Base-by-base conservation (phyloP, 2,329 filamentous ascomycete genomes). In the Cercospora sp. region DNA sequence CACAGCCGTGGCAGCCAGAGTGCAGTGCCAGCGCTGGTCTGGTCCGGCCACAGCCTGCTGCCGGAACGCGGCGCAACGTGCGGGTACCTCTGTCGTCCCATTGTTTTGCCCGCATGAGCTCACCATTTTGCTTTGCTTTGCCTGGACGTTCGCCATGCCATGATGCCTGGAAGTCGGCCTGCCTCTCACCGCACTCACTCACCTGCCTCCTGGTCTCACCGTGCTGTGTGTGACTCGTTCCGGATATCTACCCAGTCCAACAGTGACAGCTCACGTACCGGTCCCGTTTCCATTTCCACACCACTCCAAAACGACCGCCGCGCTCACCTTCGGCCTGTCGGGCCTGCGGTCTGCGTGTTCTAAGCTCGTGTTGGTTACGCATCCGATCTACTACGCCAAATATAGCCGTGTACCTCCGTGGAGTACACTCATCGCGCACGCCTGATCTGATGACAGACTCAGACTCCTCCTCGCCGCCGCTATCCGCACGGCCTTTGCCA, bases 331-430 rank as follows among this genome's bases (percentile, higher is more conserved):
- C 65, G 60, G 61, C 65, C 63, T 55, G 23, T 42, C 36, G 36
- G 36, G 16, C 39, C 48, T 63, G 39, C 20, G 53, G 1, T 26
- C 53, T 28, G 28, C 61, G 39, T 60, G 42, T 30, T 31, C 45
- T 20, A 36, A 61, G 66, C 66, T 64, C 61, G 61, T 67, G 66
- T 67, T 61, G 61, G 65, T 23, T 18, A 59, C 53, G 63, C 63
- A 36, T 23, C 28, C 39, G 57, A 18, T 64, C 6, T 13, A 42
- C 36, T 23, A 33, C 55, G 39, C 55, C 63, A 60, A 51, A 53
- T 51, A 65, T 65, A 65, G 55, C 23, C 39, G 63, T 51, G 53
- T 58, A 48, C 31, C 45, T 48, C 30, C 65, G 61, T 64, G 18
- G 53, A 53, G 65, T 45, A 39, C 58, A 63, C 60, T 57, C n/a